These are phyloP conservation scores for Capronia americana DNA, from an alignment of 2,329 filamentous ascomycete genomes.

Conservation along the genomic window DNA sequence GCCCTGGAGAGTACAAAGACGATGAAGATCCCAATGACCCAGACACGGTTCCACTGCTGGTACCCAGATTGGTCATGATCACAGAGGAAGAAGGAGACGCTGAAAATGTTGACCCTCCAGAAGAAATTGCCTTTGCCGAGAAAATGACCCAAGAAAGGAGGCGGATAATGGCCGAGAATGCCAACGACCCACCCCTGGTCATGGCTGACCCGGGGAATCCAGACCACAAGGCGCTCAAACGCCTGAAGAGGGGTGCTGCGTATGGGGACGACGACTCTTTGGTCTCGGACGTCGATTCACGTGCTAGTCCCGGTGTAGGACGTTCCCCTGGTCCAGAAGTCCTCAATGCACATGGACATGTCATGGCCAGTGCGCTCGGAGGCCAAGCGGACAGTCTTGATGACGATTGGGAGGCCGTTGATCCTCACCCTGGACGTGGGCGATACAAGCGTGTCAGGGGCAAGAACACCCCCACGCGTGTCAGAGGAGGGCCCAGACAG, in stretches of 20 bases:
- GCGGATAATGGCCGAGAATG: slow-evolving; percentile 51
- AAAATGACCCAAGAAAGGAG: slow-evolving; percentile 57
- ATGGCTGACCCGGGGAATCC: slow-evolving; percentile 41
- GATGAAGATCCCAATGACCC: slow-evolving; percentile 44
- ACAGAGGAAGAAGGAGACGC: slow-evolving; percentile 57
- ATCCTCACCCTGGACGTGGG: slow-evolving; percentile 45
- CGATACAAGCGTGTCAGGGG: slow-evolving; percentile 48
- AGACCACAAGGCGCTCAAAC: slow-evolving; percentile 51
- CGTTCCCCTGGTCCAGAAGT: slow-evolving; percentile 34
- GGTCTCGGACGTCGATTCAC: slow-evolving; percentile 38
- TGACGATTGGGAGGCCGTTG: slow-evolving; percentile 50
- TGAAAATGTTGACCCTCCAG: slow-evolving; percentile 58
- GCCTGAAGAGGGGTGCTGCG: slow-evolving; percentile 50
- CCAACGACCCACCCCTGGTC: slow-evolving; percentile 46
- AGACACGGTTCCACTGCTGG: slow-evolving; percentile 54
- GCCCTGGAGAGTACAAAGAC: slow-evolving; percentile 52
- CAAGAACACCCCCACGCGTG: slow-evolving; percentile 39
- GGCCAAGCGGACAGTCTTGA: slow-evolving; percentile 43
- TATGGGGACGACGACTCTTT: slow-evolving; percentile 37
- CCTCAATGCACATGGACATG: slow-evolving; percentile 27
- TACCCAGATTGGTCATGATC: slow-evolving; percentile 55
- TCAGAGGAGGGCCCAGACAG: slow-evolving; percentile 42
- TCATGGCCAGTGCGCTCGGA: slow-evolving; percentile 34
- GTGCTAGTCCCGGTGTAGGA: slow-evolving; percentile 38
- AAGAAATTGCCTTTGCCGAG: slow-evolving; percentile 57